Evolutionary conservation across 139 green algal genomes (phyloP).

Genomic region (Volvox reticuliferus): DNA sequence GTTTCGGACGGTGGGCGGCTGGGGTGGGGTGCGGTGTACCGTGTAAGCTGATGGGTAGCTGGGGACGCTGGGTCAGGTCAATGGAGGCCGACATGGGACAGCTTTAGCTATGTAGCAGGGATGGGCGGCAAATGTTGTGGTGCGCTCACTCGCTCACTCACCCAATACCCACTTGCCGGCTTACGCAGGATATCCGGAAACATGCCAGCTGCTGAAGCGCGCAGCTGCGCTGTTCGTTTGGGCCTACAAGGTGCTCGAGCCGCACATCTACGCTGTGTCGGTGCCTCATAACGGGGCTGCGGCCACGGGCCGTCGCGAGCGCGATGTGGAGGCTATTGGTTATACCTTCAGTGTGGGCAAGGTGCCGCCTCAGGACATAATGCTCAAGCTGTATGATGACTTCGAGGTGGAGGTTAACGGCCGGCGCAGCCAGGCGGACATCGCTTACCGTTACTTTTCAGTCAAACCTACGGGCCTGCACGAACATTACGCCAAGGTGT

Average conservation of each 20-base stretch:
- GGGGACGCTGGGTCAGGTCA: background rate
- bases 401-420: slow-evolving; percentile 23
- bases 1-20: background rate
- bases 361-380: slow-evolving; percentile 7
- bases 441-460: slow-evolving; percentile 37
- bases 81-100: background rate
- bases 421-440: background rate
- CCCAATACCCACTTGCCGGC: background rate
- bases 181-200: slow-evolving; percentile 20
- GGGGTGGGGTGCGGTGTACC: background rate
- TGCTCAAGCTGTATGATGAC: slow-evolving; percentile 46
- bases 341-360: slow-evolving; percentile 40
- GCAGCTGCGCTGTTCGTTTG: slow-evolving; percentile 29
- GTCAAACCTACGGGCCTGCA: slow-evolving; percentile 27
- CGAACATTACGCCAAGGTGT: slow-evolving; percentile 42
- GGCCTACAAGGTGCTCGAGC: slow-evolving; percentile 42
- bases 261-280: background rate
- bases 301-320: background rate
- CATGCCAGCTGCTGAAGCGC: slow-evolving; percentile 21
- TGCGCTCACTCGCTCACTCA: background rate
- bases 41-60: background rate
- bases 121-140: background rate
- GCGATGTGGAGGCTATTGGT: slow-evolving; percentile 38
- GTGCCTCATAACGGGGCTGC: no score
- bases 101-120: background rate